Conservation (phyloP, 2,329 filamentous ascomycete genomes). For the Setomelanomma holmii region DNA sequence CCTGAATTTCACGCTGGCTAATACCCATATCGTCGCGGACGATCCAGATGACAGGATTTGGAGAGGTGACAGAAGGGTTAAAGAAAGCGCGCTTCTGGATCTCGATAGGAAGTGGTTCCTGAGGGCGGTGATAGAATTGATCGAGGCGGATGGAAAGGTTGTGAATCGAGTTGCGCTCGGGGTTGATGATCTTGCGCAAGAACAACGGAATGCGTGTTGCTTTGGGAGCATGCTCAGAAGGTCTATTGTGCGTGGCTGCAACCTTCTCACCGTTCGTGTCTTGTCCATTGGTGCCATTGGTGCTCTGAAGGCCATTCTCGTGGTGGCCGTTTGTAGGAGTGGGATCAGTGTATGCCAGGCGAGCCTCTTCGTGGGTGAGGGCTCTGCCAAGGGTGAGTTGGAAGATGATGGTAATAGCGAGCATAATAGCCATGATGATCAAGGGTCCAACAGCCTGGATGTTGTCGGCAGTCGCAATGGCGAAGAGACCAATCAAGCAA, state of each 20-base stretch:
- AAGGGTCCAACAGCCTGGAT: slow-evolving; percentile 50
- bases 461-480: slow-evolving; percentile 47
- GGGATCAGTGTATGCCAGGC: slow-evolving; percentile 39
- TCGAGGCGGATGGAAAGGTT: slow-evolving; percentile 40
- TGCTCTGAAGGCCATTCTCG: slow-evolving; percentile 27
- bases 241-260: slow-evolving; percentile 11
- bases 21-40: slow-evolving; percentile 54
- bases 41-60: slow-evolving; percentile 56
- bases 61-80: slow-evolving; percentile 53
- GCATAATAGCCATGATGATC: slow-evolving; percentile 51
- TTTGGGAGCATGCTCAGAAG: slow-evolving; percentile 21
- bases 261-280: slow-evolving; percentile 21
- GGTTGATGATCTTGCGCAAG: slow-evolving; percentile 42
- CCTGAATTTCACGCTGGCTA: slow-evolving; percentile 50
- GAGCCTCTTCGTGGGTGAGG: slow-evolving; percentile 38
- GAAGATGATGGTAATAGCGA: slow-evolving; percentile 51
- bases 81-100: slow-evolving; percentile 53
- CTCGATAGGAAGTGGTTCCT: slow-evolving; percentile 41
- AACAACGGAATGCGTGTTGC: slow-evolving; percentile 42
- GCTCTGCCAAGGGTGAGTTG: slow-evolving; percentile 45
- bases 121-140: slow-evolving; percentile 40
- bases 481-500: slow-evolving; percentile 58
- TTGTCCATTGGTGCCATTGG: not conserved
- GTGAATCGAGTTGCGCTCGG: slow-evolving; percentile 40
- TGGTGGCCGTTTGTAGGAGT: slow-evolving; percentile 23